Evolutionary conservation across 352 stramenopile species (phyloP).

Genomic region (Phytophthora hibernalis): DNA sequence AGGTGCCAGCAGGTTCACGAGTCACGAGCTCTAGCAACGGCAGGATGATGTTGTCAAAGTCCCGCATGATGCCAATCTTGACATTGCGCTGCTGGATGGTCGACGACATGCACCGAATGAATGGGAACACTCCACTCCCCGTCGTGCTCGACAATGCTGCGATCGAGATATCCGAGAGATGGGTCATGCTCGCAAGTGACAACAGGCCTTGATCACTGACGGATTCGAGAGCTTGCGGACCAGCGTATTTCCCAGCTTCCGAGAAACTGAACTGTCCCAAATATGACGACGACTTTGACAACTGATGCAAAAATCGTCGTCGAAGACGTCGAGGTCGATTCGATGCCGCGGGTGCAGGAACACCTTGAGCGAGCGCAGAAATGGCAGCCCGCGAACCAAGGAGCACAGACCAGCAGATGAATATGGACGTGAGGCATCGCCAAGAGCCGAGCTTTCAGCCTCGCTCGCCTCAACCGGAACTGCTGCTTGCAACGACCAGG

Average conservation of each 20-base stretch:
- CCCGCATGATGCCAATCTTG: conserved; percentile 48
- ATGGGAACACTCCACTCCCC: conserved; percentile 31
- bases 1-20: conserved; percentile 27
- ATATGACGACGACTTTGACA: conserved; percentile 34
- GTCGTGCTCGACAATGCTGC: conserved; percentile 34
- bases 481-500: conserved; percentile 21
- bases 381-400: conserved; percentile 42
- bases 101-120: conserved; percentile 33
- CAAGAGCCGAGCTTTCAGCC: conserved; percentile 18
- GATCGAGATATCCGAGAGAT: conserved; percentile 50
- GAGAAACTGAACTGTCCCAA: conserved; percentile 46
- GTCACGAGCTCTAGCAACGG: conserved; percentile 38
- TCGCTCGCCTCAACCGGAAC: conserved; percentile 13
- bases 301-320: conserved; percentile 41
- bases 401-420: conserved; percentile 44
- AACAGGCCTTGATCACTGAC: conserved; percentile 37
- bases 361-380: conserved; percentile 43
- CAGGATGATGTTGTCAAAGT: conserved; percentile 42
- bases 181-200: conserved; percentile 39
- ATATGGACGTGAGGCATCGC: conserved; percentile 31
- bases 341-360: conserved; percentile 43
- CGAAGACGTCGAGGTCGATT: conserved; percentile 52
- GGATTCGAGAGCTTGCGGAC: conserved; percentile 38
- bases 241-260: conserved; percentile 43
- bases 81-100: conserved; percentile 50